These are phyloP conservation scores for Hirsutella rhossiliensis DNA, from an alignment of 2,329 filamentous ascomycete species.

Conservation along the genomic window DNA sequence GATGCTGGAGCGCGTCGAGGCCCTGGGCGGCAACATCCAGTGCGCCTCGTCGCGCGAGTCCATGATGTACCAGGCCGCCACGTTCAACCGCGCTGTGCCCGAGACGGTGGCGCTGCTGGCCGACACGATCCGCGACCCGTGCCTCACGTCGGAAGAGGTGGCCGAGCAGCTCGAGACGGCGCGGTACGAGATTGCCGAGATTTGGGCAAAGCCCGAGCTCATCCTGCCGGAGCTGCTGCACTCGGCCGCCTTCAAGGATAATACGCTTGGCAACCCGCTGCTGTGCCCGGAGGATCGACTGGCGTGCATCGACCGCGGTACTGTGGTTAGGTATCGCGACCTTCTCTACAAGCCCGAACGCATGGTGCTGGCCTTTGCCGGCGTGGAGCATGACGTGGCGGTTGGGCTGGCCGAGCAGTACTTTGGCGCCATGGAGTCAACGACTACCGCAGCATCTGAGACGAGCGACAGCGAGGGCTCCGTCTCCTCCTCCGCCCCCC, in stretches of 20 bases:
- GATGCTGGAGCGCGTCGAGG: conserved; percentile 80
- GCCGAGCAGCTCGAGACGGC: conserved; percentile 79
- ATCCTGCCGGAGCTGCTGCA: conserved; percentile 93
- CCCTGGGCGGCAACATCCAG: conserved; percentile 88
- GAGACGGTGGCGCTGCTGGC: conserved; percentile 74
- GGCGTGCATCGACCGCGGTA: conserved; percentile 56
- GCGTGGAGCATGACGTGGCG: conserved; percentile 71
- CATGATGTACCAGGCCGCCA: conserved; percentile 97
- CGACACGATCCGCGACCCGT: conserved; percentile 82
- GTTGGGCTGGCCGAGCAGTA: conserved; percentile 69
- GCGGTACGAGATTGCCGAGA: conserved; percentile 90
- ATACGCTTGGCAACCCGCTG: conserved; percentile 88
- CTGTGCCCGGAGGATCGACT: conserved; percentile 82
- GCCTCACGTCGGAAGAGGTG: conserved; percentile 79
- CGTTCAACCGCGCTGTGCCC: conserved; percentile 87
- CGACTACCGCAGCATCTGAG: conserved; percentile 29
- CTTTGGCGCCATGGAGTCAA: conserved; percentile 78
- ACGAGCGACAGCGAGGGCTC: conserved; percentile 33
- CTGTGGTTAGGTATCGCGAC: conserved; percentile 67
- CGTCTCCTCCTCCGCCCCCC: conserved; percentile 19
- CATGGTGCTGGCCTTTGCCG: conserved; percentile 91
- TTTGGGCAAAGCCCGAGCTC: conserved; percentile 94
- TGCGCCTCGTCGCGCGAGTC: conserved; percentile 92
- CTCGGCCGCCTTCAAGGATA: conserved; percentile 89
- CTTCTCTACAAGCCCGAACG: conserved; percentile 81